Percentiles rank a stretch among this genome's conserved stretches.
Conservation (phyloP, 768 basidiomycete species). For the Galerina sulciceps region DNA sequence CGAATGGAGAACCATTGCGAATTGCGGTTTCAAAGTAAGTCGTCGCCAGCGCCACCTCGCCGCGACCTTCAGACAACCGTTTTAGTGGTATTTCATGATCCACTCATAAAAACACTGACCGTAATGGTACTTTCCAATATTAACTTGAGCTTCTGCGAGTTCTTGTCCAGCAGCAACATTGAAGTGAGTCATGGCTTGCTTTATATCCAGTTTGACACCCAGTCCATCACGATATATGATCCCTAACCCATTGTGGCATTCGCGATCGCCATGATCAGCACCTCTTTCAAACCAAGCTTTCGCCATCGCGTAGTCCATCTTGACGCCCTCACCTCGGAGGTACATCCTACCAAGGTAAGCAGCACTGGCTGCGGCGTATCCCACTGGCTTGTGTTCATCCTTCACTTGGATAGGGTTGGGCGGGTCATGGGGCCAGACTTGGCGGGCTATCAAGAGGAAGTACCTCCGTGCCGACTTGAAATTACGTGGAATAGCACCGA, state of each 20-base stretch:
- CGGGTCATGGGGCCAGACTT: constrained; percentile 88
- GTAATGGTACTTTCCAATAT: constrained; percentile 82
- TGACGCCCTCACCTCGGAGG: constrained; percentile 89
- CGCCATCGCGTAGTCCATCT: constrained; percentile 72
- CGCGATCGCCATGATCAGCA: constrained; percentile 77
- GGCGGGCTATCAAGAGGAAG: constrained; percentile 82
- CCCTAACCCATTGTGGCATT: constrained; percentile 88
- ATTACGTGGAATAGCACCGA: constrained; percentile 84
- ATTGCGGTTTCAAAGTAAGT: constrained; percentile 85
- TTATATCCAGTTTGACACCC: constrained; percentile 64
- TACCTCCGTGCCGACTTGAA: constrained; percentile 79
- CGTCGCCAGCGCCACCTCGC: constrained; percentile 68
- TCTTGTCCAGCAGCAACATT: constrained; percentile 83
- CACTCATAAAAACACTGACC: constrained; percentile 30
- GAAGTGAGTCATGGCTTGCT: constrained; percentile 71
- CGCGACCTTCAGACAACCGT: constrained; percentile 51
- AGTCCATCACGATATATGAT: constrained; percentile 93
- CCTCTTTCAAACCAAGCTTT: constrained; percentile 97
- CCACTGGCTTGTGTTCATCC: constrained; percentile 55
- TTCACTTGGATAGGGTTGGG: constrained; percentile 55
- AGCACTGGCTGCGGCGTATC: constrained; percentile 78
- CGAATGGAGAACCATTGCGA: constrained; percentile 87
- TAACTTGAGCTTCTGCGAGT: constrained; percentile 90
- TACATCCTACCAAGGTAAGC: constrained; percentile 94
- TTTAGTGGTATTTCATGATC: background rate